Evolutionary conservation across 129 eudicot species (phyloP).

Genomic region (Artemisia tridentata): DNA sequence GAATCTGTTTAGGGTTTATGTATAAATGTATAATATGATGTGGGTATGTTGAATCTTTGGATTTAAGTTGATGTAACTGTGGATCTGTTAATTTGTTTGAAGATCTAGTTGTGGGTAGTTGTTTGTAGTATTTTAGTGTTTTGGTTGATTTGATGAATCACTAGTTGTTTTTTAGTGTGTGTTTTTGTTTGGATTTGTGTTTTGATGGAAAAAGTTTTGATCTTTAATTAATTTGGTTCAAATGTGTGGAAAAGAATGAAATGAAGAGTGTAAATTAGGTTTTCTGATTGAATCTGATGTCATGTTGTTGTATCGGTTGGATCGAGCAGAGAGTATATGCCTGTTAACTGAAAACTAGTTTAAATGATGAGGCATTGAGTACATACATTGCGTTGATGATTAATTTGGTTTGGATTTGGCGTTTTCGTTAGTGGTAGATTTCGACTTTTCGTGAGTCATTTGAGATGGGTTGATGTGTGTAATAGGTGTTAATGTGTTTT

Average conservation of each 20-base stretch:
- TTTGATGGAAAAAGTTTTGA: constrained; percentile 8
- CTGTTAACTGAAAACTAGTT: background rate
- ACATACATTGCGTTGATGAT: constrained; percentile 10
- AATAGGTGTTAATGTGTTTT: background rate
- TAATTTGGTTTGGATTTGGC: background rate
- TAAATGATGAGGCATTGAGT: constrained; percentile 8
- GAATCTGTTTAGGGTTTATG: constrained; percentile 13
- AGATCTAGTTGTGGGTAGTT: constrained; percentile 46
- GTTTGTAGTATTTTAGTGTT: constrained; percentile 9
- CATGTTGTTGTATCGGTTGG: background rate
- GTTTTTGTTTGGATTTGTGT: constrained; percentile 26
- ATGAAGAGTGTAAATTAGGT: constrained; percentile 18
- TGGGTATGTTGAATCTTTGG: constrained; percentile 10
- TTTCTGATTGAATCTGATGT: constrained; percentile 21
- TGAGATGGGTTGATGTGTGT: background rate
- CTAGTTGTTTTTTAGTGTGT: background rate
- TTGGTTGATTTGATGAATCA: background rate
- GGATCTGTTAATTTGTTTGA: constrained; percentile 49
- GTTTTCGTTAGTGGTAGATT: no score
- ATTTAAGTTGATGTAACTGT: constrained; percentile 26
- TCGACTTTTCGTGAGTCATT: background rate
- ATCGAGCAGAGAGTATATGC: constrained; percentile 19
- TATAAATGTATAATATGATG: constrained; percentile 11
- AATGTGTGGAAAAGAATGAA: constrained; percentile 14
- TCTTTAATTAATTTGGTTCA: constrained; percentile 10